A percentile compares a stretch with the other conserved stretches of the same genome.
Evolutionary conservation across 176 grass and related monocot species (phyloP).

Genomic region (Aegilops longissima): DNA sequence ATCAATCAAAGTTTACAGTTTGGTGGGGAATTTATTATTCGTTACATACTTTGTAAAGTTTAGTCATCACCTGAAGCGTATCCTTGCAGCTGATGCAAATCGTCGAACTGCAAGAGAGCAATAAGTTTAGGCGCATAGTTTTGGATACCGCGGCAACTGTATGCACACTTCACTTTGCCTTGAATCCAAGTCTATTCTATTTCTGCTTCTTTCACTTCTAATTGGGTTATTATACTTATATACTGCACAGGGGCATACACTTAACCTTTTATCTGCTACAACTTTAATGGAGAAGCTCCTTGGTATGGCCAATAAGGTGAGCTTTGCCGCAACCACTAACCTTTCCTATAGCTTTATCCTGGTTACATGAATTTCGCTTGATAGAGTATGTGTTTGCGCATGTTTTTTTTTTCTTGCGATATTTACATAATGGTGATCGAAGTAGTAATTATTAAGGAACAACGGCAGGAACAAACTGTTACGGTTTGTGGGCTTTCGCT

Average conservation of each 20-base stretch:
- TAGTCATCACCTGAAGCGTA: conserved; percentile 12
- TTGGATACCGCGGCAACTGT: conserved; percentile 38
- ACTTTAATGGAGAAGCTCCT: not conserved
- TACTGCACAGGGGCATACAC: conserved; percentile 32
- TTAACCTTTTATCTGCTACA: conserved; percentile 20
- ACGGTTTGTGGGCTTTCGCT: not conserved
- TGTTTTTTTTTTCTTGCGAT: conserved; percentile 1
- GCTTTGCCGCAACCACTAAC: not conserved
- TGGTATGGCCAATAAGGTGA: conserved; percentile 24
- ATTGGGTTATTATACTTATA: not conserved
- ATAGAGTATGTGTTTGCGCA: conserved; percentile 7
- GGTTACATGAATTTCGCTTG: conserved; percentile 19
- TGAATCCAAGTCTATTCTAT: not conserved
- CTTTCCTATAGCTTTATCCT: conserved; percentile 6
- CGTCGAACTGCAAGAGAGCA: not conserved
- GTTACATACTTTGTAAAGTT: conserved; percentile 1
- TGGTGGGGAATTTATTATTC: not conserved
- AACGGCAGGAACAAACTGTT: not conserved
- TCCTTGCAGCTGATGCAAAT: conserved; percentile 38
- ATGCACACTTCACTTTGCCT: not conserved
- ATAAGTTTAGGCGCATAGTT: conserved; percentile 29
- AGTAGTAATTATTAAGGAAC: conserved; percentile 15
- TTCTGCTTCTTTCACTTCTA: not conserved
- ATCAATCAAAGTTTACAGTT: conserved; percentile 7
- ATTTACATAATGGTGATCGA: not conserved